Conservation (phyloP, 2,329 filamentous ascomycete species). For the Podosphaera xanthii region DNA sequence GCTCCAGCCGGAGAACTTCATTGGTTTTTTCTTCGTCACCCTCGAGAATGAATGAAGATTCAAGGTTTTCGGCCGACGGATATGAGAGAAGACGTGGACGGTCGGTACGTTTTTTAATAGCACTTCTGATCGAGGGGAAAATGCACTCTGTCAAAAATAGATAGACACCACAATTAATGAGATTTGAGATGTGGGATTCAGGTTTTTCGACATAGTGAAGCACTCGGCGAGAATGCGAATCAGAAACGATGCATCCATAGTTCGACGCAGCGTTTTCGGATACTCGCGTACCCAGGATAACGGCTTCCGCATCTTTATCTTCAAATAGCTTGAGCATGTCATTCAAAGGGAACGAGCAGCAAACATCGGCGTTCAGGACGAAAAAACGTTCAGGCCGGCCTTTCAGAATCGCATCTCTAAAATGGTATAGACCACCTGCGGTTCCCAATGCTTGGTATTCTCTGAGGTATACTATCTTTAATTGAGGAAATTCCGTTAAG, state of each 20-base stretch:
- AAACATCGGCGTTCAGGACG: conserved; percentile 93
- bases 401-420: conserved; percentile 96
- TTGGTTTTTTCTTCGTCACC: conserved; percentile 54
- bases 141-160: conserved; percentile 89
- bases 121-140: conserved; percentile 82
- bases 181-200: conserved; percentile 87
- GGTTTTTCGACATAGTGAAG: conserved; percentile 99
- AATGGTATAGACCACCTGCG: conserved; percentile 92
- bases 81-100: conserved; percentile 84
- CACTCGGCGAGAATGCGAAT: conserved; percentile 80
- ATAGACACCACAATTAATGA: conserved; percentile 99
- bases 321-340: conserved; percentile 92
- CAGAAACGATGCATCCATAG: conserved; percentile 94
- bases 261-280: conserved; percentile 79
- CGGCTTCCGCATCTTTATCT: conserved; percentile 86
- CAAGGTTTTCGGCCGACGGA: conserved; percentile 83
- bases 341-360: conserved; percentile 88
- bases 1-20: conserved; percentile 81
- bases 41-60: conserved; percentile 41
- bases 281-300: conserved; percentile 83
- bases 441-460: conserved; percentile 95
- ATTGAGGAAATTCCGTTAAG: conserved; percentile 59
- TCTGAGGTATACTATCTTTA: conserved; percentile 83
- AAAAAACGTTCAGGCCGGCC: conserved; percentile 87
- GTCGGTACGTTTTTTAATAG: conserved; percentile 87